Evolutionary conservation across 1,284 basidiomycete genomes (phyloP), one percentile per base, ranked within the genome.

Genomic region (Omphalotus olearius): DNA sequence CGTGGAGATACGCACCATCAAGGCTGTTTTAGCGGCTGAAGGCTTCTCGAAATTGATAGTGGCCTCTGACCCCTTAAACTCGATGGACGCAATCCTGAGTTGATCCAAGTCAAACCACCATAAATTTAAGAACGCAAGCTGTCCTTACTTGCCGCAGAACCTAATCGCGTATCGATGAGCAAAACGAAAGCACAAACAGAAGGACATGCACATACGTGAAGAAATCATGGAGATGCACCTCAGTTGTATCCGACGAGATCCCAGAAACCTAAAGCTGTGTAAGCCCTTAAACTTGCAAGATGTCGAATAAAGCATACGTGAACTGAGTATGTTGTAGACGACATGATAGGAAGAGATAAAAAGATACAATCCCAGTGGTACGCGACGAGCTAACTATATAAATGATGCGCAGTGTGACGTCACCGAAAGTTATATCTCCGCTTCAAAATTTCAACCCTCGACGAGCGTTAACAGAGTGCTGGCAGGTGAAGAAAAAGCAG

Each of bases 21-120:
- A 66, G 5, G 91, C 90, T 0, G 91, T 93, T 66, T 84, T 85
- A 7, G 85, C 90, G 1, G 91, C 86, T 11, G 80, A 80, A 13
- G 80, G 71, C 67, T 91, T 91, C 66, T 88, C 85, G 60, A 91
- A 93, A 51, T 79, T 65, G 55, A 93, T 76, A 16, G 70, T 71
- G 4, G 89, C 88, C 2, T 64, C 63, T 33, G 66, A 65, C 28
- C 64, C 67, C 25, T 78, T 66, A 64, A 74, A 68, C 20, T 88
- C 79, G 62, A 92, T 82, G 18, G 74, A 74, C 18, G 65, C 62
- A 63, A 91, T 90, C 62, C 83, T 87, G 56, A 3, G 50, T 23
- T 13, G 25, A 2, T 10, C 26, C 47, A 28, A 26, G 45, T 43
- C 23, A 25, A n/a, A 36, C 26, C 14, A 36, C 4, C 26, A 26